Evolutionary conservation across 352 stramenopile species (phyloP), one percentile per base, ranked within the genome.

Genomic region (Globisporangium heterothallicum): DNA sequence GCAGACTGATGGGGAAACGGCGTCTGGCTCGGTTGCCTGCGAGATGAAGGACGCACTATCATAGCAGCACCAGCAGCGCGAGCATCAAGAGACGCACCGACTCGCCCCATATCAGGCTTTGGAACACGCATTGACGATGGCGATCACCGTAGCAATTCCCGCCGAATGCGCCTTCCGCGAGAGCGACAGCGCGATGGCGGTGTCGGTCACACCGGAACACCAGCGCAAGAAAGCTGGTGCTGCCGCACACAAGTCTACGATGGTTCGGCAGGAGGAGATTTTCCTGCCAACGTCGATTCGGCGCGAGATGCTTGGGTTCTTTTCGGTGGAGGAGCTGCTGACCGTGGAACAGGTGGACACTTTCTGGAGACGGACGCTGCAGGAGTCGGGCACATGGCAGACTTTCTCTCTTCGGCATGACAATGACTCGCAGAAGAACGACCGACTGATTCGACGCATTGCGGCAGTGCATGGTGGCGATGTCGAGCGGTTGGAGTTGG

Each of bases 321-420:
- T 86, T 32, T 56, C 56, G n/a, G 41, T 74, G n/a, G 61, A 75
- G 13, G 74, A 85, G 32, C 41, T 85, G 42, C 56, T 88, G 19
- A 56, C 58, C 16, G 58, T 86, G n/a, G 77, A 87, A 38, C 45
- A 74, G 13, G 65, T 70, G 19, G 67, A 72, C 40, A 35, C 35
- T 6, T 27, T 45, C 8, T 88, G 77, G 77, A 58, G 54, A 19
- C 51, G 49, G 7, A 61, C 56, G 2, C 53, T 87, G 40, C 53
- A 38, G 18, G 46, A 52, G 9, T 53, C 58, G 12, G 53, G 51
- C 9, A 63, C 63, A 44, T 88, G 73, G 76, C 42, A 46, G 12
- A 42, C 38, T 10, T 56, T 83, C 22, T 21, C 55, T 14, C 36
- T 86, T 25, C 44, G 57, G 1, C 60, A 83, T 32, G 63, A 74